Conservation (phyloP, 2,329 filamentous ascomycete genomes). For the Graphiopsis chlorocephala region DNA sequence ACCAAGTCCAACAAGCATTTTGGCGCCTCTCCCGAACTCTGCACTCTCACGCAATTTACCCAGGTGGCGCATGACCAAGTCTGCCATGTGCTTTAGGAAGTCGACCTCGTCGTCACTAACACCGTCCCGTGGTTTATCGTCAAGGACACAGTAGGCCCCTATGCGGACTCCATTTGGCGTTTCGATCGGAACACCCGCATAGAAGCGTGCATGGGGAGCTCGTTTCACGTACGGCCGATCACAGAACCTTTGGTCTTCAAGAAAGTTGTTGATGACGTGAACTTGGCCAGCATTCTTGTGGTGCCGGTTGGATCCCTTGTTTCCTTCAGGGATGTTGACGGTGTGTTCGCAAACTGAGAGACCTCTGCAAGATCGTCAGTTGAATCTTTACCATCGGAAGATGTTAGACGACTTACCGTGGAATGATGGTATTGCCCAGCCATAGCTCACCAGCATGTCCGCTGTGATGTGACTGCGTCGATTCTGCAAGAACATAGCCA, state of each 20-base stretch:
- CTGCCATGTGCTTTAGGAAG: slow-evolving; percentile 58
- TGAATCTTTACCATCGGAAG: neutral
- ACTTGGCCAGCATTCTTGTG: slow-evolving; percentile 2
- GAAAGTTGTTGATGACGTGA: slow-evolving; percentile 33
- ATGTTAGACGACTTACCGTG: slow-evolving; percentile 16
- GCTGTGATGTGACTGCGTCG: slow-evolving; percentile 44
- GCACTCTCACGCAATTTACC: slow-evolving; percentile 54
- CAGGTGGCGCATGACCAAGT: slow-evolving; percentile 60
- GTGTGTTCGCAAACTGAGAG: slow-evolving; percentile 33
- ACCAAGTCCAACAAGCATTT: slow-evolving; percentile 5
- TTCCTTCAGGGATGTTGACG: slow-evolving; percentile 23
- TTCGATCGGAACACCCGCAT: slow-evolving; percentile 61
- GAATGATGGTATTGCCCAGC: slow-evolving; percentile 30
- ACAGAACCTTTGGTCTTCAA: slow-evolving; percentile 27
- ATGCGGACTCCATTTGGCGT: slow-evolving; percentile 58
- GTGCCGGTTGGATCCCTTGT: slow-evolving; percentile 21
- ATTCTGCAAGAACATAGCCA: slow-evolving; percentile 55
- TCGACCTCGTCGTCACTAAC: slow-evolving; percentile 49
- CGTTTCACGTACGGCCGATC: slow-evolving; percentile 30
- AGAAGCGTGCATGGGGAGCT: slow-evolving; percentile 42
- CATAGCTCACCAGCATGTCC: slow-evolving; percentile 27
- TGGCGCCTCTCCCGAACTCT: slow-evolving; percentile 32
- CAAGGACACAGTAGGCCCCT: slow-evolving; percentile 59
- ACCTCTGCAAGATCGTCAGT: slow-evolving; percentile 1
- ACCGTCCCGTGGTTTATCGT: slow-evolving; percentile 54